These are phyloP conservation scores for Aphanocladium album DNA, from an alignment of 2,329 filamentous ascomycete species.

Conservation along the genomic window DNA sequence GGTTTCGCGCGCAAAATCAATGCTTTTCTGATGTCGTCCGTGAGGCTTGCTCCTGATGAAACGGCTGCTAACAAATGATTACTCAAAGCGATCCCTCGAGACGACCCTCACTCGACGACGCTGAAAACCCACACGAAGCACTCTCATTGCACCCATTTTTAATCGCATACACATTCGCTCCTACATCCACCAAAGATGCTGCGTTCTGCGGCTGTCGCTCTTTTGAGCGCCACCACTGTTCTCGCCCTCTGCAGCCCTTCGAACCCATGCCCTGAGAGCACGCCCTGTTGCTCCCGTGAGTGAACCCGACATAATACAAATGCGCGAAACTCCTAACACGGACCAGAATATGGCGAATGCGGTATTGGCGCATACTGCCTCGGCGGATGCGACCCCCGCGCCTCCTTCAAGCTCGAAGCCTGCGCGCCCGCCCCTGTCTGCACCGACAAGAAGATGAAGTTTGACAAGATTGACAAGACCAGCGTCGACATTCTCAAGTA, in stretches of 20 bases:
- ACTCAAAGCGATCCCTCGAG: background rate
- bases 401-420: slow-evolving; percentile 76
- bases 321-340: background rate
- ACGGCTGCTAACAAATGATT: background rate
- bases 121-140: background rate
- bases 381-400: slow-evolving; percentile 85
- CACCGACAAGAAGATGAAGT: slow-evolving; percentile 65
- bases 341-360: slow-evolving; percentile 80
- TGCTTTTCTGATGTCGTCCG: background rate
- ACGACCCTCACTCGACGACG: background rate
- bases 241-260: slow-evolving; percentile 40
- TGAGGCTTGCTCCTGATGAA: background rate
- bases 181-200: slow-evolving; percentile 24
- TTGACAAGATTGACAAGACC: slow-evolving; percentile 61
- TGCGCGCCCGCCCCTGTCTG: slow-evolving; percentile 84
- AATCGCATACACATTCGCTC: background rate
- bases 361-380: slow-evolving; percentile 93
- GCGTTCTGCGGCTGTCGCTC: slow-evolving; percentile 25
- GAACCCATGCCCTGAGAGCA: slow-evolving; percentile 62
- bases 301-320: slow-evolving; percentile 19
- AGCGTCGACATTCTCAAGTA: slow-evolving; percentile 73
- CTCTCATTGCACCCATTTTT: background rate
- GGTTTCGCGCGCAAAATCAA: background rate
- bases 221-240: slow-evolving; percentile 28
- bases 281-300: slow-evolving; percentile 79